phyloP scores from a whole-genome alignment of 1,284 basidiomycete genomes.

The Papiliotrema flavescens region DNA sequence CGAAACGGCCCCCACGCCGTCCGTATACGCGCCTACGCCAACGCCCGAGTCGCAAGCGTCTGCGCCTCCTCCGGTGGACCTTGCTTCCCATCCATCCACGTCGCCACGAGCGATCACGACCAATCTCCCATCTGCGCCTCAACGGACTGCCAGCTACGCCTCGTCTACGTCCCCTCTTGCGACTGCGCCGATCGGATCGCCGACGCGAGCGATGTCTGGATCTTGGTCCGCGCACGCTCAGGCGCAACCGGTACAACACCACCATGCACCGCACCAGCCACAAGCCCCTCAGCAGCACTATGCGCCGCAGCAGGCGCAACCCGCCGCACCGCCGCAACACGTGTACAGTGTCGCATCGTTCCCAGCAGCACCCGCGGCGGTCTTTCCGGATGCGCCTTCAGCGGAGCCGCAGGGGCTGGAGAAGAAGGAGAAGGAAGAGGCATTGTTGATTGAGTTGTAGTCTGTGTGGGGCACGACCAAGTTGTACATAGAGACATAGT shows the following conservation, averaged over 20 bases:
- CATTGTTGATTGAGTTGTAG: conserved; percentile 62
- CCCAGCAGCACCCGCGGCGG: conserved; percentile 34
- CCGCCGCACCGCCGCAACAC: conserved; percentile 14
- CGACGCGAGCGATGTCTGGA: conserved; percentile 4
- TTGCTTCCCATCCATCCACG: conserved; percentile 24
- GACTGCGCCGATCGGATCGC: background rate
- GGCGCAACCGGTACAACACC: conserved; percentile 1
- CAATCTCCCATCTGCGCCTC: background rate
- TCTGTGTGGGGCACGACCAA: background rate
- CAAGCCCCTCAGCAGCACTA: conserved; percentile 6
- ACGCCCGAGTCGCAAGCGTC: conserved; percentile 12
- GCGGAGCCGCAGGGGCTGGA: conserved; percentile 58
- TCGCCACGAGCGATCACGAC: conserved; percentile 28
- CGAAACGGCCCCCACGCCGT: conserved; percentile 17
- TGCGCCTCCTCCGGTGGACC: conserved; percentile 24
- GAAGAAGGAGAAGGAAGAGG: conserved; percentile 72
- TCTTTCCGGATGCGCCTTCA: conserved; percentile 68
- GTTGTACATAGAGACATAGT: background rate
- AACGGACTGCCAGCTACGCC: conserved; percentile 4
- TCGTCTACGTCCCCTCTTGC: conserved; percentile 20
- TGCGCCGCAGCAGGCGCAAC: conserved; percentile 3
- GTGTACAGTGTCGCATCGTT: conserved; percentile 33
- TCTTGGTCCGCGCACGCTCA: conserved; percentile 4
- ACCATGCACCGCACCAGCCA: background rate
- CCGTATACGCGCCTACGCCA: conserved; percentile 1